Evolutionary conservation across 495 filamentous ascomycete genomes (phyloP), one percentile per base, ranked within the genome.

Genomic region (Hypoxylon fragiforme): DNA sequence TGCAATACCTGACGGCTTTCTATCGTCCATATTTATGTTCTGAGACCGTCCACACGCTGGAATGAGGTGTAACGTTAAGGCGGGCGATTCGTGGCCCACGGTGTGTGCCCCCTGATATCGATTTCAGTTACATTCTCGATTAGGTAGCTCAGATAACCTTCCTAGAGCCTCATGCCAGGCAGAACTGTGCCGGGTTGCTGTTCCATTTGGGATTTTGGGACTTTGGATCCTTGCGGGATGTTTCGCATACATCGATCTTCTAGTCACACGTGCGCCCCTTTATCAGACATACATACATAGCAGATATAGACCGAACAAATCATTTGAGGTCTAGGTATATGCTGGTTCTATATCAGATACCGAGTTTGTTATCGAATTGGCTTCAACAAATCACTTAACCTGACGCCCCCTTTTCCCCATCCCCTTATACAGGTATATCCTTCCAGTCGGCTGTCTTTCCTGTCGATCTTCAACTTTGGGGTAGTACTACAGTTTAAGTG

Each of bases 51-150:
- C 36, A 13, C 35, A 44, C 38, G 13, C 1, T 53, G 58, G 58
- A 62, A 62, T 62, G 58, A 40, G 13, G 58, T 56, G 58, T 53
- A 62, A 62, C 58, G 58, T 62, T 56, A 12, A 55, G 58, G 28
- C 39, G 13, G 18, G 21, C 35, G 42, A 46, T 26, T 2, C 43
- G 50, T 36, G n/a, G n/a, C n/a, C n/a, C n/a, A n/a, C n/a, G n/a
- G n/a, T 20, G 19, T 26, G 34, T 37, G 28, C 7, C 24, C 44
- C 45, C 39, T 55, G 30, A 50, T 41, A 34, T 54, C 38, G 40
- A 18, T 36, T 39, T 37, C 19, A 50, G 57, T 39, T 24, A 43
- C 50, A 55, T 61, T 51, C 51, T 53, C 20, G 21, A 51, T 47
- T 47, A 13, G 46, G 57, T 50, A 41, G n/a, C 16, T 21, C 30